Evolutionary conservation across 2,329 filamentous ascomycete genomes (phyloP), one percentile per base, ranked within the genome.

Genomic region (Orbilia oligospora): DNA sequence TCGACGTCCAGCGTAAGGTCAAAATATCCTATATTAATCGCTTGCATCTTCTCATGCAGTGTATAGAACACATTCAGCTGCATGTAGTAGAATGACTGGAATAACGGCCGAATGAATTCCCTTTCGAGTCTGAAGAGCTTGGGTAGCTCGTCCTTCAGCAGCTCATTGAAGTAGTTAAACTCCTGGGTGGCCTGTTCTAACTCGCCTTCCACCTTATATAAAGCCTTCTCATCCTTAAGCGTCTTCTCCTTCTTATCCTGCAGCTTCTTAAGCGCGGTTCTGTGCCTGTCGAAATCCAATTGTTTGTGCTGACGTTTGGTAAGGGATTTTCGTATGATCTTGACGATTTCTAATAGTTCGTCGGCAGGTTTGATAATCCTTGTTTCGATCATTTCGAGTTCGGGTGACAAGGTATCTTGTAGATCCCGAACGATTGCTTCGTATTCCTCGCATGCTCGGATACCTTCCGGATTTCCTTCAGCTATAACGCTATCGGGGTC

Each of bases 61-160:
- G 96, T 99, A 86, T 99, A 99, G 85, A 98, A 99, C 81, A 99
- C 93, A 85, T 99, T 99, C 81, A 99, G 89, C 85, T 99, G 96
- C 96, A 99, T 99, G 87, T 98, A 99, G 86, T 99, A 99, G 87
- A 99, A 99, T 9, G 93, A 97, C 84, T 98, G 96, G 88, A 99
- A 99, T 6, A 99, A 89, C 1, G 96, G 96, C 81, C 93, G 91
- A 84, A 99, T 99, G 84, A 99, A 98, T 84, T 98, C 92, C 80
- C 91, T 90, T 85, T 99, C 96, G 18, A 99, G 89, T 6, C 87
- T 85, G 85, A 99, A 99, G 10, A 99, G 89, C 85, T 94, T 93
- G 30, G 96, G 96, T 80, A 99, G 87, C 86, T 99, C 96, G 18
- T 97, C 93, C 86, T 99, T 99, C 79, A 99, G 89, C 65, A 99